Evolutionary conservation across 2,329 filamentous ascomycete genomes (phyloP), one percentile per base, ranked within the genome.

Genomic region (Beauveria bassiana): DNA sequence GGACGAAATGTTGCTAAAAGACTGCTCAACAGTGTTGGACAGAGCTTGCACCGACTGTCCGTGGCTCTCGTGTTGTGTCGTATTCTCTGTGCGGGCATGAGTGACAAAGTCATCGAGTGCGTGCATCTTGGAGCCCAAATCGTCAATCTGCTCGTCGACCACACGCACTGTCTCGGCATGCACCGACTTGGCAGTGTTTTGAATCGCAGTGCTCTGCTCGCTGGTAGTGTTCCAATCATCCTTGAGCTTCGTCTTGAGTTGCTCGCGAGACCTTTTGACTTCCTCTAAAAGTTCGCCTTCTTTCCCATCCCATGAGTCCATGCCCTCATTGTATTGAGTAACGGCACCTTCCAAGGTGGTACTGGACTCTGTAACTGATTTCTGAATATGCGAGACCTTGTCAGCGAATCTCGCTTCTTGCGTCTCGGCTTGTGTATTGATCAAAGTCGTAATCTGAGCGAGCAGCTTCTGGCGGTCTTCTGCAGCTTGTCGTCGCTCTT

Each of bases 71-170:
- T 95, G 88, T 70, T 96, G 91, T 20, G 80, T 79, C 34, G 88
- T 85, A 71, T 96, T 98, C 69, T 96, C 89, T 1, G 84, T 84
- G 63, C 88, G 86, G 55, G 96, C 92, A 38, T 90, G 86, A 38
- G 87, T 83, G 45, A 98, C 91, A 68, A 97, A 96, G 66, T 93
- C 90, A 69, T 98, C 93, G 8, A 99, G 82, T 1, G 91, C 90
- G 61, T 87, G 85, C 84, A 99, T 93, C 73, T 98, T 91, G n/a
- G 81, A 83, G 64, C 90, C 88, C 70, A 99, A 88, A 66, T 96
- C 90, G 61, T 84, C 82, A 77, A 96, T 90, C 75, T 99, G 95
- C 62, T 89, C 87, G 69, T 93, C 90, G 14, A 98, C 93, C 62
- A 96, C 93, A 7, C 88, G 87, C 34, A 96, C 86, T 0, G 93